phyloP scores from a whole-genome alignment of 2,329 filamentous ascomycete species.

The Hymenoscyphus fraxineus region DNA sequence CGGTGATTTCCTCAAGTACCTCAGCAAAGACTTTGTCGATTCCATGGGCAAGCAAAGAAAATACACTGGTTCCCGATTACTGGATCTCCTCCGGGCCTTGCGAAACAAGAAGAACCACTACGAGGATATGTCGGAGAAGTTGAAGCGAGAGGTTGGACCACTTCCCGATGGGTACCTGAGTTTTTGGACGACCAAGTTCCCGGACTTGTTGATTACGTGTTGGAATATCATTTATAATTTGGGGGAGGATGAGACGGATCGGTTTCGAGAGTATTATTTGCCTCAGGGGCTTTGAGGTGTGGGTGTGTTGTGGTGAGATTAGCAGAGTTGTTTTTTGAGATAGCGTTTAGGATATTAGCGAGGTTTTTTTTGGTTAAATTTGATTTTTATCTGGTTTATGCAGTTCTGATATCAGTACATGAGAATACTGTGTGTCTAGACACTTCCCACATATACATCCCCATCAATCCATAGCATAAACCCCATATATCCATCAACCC shows the following conservation, averaged over 20 bases:
- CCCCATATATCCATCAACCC: neutral
- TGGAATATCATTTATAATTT: slow-evolving; percentile 58
- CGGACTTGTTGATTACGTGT: slow-evolving; percentile 62
- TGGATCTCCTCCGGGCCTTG: slow-evolving; percentile 84
- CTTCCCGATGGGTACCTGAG: slow-evolving; percentile 62
- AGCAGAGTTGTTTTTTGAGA: neutral
- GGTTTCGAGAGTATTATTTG: slow-evolving; percentile 69
- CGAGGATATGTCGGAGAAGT: slow-evolving; percentile 83
- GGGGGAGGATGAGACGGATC: slow-evolving; percentile 47
- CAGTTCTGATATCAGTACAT: too few species aligned
- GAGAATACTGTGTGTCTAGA: neutral
- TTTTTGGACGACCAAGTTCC: slow-evolving; percentile 67
- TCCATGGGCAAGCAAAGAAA: slow-evolving; percentile 91
- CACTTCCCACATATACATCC: neutral
- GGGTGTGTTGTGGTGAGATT: neutral
- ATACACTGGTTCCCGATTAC: slow-evolving; percentile 77
- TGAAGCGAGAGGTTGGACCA: slow-evolving; percentile 65
- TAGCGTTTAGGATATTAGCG: neutral
- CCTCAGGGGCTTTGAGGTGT: slow-evolving; percentile 32
- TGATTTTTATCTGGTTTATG: neutral
- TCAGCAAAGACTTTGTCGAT: slow-evolving; percentile 81
- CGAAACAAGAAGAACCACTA: slow-evolving; percentile 98
- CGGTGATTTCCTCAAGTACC: slow-evolving; percentile 71
- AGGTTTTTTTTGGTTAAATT: neutral
- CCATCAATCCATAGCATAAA: too few species aligned